Percentiles rank a stretch among this genome's conserved stretches.
These are phyloP conservation scores for Ophiostoma sp. DNA, from an alignment of 2,329 filamentous ascomycete species.

Conservation along the genomic window DNA sequence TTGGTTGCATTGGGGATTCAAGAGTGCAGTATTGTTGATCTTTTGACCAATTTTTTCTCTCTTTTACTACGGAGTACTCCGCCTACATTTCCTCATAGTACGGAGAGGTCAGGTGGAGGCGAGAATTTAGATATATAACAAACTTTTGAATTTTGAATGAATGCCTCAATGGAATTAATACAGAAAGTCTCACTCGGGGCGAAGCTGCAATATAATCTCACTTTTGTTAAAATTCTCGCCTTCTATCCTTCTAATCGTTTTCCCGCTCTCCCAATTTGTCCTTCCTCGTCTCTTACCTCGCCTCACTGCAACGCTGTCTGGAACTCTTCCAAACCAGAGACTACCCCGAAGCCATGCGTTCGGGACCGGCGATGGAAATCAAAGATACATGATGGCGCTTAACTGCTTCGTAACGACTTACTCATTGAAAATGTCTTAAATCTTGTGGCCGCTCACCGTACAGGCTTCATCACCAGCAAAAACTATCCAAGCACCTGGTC, in stretches of 20 bases:
- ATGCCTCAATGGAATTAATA: neutral
- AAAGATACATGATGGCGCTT: neutral
- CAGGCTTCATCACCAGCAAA: neutral
- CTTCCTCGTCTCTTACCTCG: neutral
- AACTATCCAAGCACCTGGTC: neutral
- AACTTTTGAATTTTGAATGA: neutral
- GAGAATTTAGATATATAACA: neutral
- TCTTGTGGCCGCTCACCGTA: neutral
- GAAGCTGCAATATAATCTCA: neutral
- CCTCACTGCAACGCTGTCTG: neutral
- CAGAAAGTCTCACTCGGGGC: neutral
- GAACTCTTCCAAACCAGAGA: neutral
- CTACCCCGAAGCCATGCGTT: slow-evolving; percentile 3
- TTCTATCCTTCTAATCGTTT: neutral
- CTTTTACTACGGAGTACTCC: neutral
- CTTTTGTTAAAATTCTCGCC: neutral
- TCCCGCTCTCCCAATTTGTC: neutral
- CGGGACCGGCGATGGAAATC: neutral
- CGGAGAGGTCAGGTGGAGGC: neutral
- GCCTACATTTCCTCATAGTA: neutral
- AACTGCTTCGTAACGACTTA: neutral
- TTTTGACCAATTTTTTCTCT: neutral
- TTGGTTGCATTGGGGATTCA: neutral
- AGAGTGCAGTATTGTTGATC: neutral
- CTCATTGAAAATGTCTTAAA: neutral